Evolutionary conservation across 768 basidiomycete genomes (phyloP), one percentile per base, ranked within the genome.

Genomic region (Phanerodontia chrysosporium): DNA sequence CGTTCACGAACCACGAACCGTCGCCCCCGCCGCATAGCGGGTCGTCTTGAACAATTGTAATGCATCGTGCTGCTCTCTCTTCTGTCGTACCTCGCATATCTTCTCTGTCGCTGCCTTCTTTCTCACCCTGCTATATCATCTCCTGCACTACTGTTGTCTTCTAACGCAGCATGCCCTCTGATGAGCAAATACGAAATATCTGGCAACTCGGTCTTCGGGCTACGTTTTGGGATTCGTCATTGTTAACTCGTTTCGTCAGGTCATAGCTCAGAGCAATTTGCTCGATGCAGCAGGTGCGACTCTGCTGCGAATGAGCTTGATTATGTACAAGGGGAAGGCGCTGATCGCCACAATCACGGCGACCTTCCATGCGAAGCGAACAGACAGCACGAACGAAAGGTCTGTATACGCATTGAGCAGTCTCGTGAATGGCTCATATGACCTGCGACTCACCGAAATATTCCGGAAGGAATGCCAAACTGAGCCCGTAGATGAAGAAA

Each of bases 281-380:
- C 91, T 93, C 63, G 94, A 96, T 49, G 89, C 89, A 45, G 96
- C 94, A 46, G 97, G 97, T 14, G 94, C 89, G 57, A 98, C 78
- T 70, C 89, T 82, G 75, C 87, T 85, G 66, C 87, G 85, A 65
- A 96, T 86, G 60, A 89, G 70, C 74, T 97, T 98, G 77, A 96
- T 84, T 64, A 96, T 80, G 70, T 90, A 97, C 45, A 99, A 74
- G 6, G 97, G 97, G 61, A 96, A 77, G 7, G 95, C 90, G 65
- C 94, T 96, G 73, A 99, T 83, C 7, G 90, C 93, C 2, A 99
- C 95, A 67, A 98, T 97, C 49, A 96, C 84, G 0, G 90, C 90
- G 13, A 97, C 91, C 74, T 98, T 98, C 92, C 92, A 95, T 22
- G 86, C 84, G 74, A 98, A 99, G 24, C 84, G 83, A 32, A 84